Evolutionary conservation across 1,284 basidiomycete genomes (phyloP), one percentile per base, ranked within the genome.

Genomic region (Cryptococcus sp.): DNA sequence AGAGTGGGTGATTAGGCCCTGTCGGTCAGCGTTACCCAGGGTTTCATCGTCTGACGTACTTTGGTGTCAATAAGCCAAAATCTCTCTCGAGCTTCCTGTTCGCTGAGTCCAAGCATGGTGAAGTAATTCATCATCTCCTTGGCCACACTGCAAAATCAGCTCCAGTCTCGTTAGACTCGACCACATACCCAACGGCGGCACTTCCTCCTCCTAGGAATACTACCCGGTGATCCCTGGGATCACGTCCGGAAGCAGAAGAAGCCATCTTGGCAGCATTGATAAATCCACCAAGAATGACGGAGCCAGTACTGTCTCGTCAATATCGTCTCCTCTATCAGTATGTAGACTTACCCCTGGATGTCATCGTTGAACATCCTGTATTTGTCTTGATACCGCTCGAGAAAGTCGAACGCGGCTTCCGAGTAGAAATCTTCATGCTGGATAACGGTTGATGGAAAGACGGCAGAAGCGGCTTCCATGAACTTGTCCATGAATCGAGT

Each of bases 371-470:
- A 93, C 46, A 89, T 79, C 25, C 85, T 83, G 73, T 88, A 88
- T 52, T 82, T 79, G 56, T 84, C 70, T 52, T 87, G 82, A 77
- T 86, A 91, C 45, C 82, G 78, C 24, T 84, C 80, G 36, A 93
- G 83, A 74, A 89, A 91, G 51, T 81, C 77, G 77, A 92, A 93
- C 0, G 90, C 90, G 57, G 88, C 85, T 61, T 91, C 86, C 1
- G 87, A 89, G 42, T 87, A 85, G 57, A 91, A 91, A 77, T 91
- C 88, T 82, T 96, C 92, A 67, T 94, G 94, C 75, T 96, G 92
- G 52, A 94, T 80, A 64, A 94, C 81, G 48, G 81, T 70, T 62
- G 88, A 86, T 1, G 92, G 91, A 79, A 86, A 90, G 45, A 81
- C 77, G 37, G 72, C 67, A 23, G 80, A 76, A 78, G 91, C 87